Base-by-base conservation (phyloP, 768 basidiomycete species). In the Scleroderma bovista region DNA sequence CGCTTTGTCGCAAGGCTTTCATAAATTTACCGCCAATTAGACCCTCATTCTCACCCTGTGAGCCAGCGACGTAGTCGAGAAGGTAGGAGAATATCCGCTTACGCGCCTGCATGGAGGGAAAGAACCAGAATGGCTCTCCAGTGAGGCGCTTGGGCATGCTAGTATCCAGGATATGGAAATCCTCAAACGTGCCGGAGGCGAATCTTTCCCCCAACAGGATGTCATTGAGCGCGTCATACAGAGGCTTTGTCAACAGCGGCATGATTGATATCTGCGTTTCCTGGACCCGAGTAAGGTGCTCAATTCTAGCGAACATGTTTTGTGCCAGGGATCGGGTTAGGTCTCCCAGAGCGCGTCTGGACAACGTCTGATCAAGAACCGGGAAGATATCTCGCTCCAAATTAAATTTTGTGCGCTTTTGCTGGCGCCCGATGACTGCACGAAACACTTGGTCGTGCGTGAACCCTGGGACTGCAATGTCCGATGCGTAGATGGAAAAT, bases 381-480 rank as follows among this genome's bases (percentile, higher is more conserved):
- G 63, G 63, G 16, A 51, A 62, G 29, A 64, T 55, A 3, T 48
- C 40, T 33, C 19, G 51, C 20, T 60, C 43, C 60, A 65, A 54
- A 44, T 58, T 40, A 22, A 40, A 40, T 7, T 22, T 22, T 2
- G 39, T 40, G 39, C 23, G 20, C 15, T 20, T 40, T 20, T 19
- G 17, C 2, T 13, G 2, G 39, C 39, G 20, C 20, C 39, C 39
- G 20, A 40, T 40, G 19, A 56, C 50, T 54, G 48, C 17, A 57
- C 52, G 2, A 11, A n/a, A 2, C 54, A 58, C 48, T 46, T 50
- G 26, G 47, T 19, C 2, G 55, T 56, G 32, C 54, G 51, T 7
- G 48, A 19, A 9, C 60, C 56, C 1, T 38, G 13, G 17, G 48
- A 41, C 1, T 42, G 15, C 41, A 29, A 24, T 22, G 32, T 53